phyloP scores from a whole-genome alignment of 2,329 filamentous ascomycete species.

The Aspergillus sp. region DNA sequence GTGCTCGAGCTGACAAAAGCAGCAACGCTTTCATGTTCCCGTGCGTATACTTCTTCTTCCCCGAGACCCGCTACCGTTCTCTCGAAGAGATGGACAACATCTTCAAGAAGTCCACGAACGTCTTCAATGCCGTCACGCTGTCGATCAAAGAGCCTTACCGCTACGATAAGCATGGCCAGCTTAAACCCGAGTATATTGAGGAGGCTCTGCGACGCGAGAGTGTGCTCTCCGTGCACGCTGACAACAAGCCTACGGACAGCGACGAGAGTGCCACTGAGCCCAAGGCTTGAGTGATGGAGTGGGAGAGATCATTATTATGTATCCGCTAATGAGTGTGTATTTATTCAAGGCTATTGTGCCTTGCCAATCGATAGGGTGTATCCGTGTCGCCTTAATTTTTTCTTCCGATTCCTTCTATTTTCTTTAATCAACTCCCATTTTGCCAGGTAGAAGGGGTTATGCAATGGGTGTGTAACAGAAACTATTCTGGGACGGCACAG shows the following conservation, averaged over 20 bases:
- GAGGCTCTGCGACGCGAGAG: conserved; percentile 30
- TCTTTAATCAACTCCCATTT: no score
- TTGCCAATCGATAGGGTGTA: no score
- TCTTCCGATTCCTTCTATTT: no score
- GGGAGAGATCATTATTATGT: no score
- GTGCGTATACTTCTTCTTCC: conserved; percentile 61
- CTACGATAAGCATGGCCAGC: conserved; percentile 58
- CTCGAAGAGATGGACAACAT: conserved; percentile 71
- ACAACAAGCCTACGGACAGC: conserved; percentile 19
- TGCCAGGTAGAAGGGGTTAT: no score
- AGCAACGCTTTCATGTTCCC: conserved; percentile 58
- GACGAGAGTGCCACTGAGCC: conserved; percentile 22
- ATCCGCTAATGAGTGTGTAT: no score
- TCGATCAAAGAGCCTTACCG: conserved; percentile 53
- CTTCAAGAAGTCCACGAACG: conserved; percentile 54
- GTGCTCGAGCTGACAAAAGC: conserved; percentile 56
- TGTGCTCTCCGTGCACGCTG: conserved; percentile 11
- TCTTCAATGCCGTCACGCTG: conserved; percentile 49
- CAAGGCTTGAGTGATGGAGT: conserved; percentile 7
- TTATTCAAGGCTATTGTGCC: no score
- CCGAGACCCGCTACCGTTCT: conserved; percentile 59
- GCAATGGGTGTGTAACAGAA: no score
- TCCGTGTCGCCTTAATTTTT: no score
- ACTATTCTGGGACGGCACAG: no score
- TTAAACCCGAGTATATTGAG: conserved; percentile 50